Base-by-base conservation (phyloP, 192 early-diverging fungal genomes). In the Backusella mclennaniae region DNA sequence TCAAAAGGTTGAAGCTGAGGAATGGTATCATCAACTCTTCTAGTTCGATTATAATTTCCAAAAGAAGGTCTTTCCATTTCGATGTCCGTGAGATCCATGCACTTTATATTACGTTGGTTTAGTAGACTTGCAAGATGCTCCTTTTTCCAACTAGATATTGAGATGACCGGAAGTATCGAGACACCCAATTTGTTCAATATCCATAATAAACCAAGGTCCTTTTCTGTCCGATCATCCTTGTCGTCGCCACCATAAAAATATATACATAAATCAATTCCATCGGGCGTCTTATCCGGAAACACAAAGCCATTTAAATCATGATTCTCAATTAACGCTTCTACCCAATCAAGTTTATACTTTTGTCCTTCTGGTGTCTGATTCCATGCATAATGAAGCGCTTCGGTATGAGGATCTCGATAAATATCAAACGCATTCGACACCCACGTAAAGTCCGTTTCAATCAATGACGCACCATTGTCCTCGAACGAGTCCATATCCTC, bases 401-500 rank as follows among this genome's bases (percentile, higher is more conserved):
- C 15, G 17, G 31, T 2, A 26, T 42, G 42, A 1, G 63, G 66
- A n/a, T 42, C 66, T 14, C 35, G 3, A 8, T 66, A 42, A 23
- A 49, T 19, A 38, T 46, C 33, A 36, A 76, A 31, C 26, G 49
- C 67, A 19, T 35, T 71, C 9, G 69, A 73, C 29, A 56, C 26
- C 49, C 75, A 59, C 1, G 82, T 83, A 44, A 80, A 83, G 44
- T 83, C 82, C 3, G 78, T 78, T 68, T 83, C 82, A 41, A 83
- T 77, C 12, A 83, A 72, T 5, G 78, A 70, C 6, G 77, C 38
- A 9, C 82, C 82, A 52, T 74, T 80, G 38, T 83, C 78, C 49
- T 83, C 82, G 31, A 68, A 83, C 2, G 70, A 73, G 41, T 41
- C 66, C 17, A 35, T 73, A 9, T 67, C 66, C 33, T 77, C 70